Evolutionary conservation across 768 basidiomycete genomes (phyloP).

Genomic region (Macrolepiota fuliginosa): DNA sequence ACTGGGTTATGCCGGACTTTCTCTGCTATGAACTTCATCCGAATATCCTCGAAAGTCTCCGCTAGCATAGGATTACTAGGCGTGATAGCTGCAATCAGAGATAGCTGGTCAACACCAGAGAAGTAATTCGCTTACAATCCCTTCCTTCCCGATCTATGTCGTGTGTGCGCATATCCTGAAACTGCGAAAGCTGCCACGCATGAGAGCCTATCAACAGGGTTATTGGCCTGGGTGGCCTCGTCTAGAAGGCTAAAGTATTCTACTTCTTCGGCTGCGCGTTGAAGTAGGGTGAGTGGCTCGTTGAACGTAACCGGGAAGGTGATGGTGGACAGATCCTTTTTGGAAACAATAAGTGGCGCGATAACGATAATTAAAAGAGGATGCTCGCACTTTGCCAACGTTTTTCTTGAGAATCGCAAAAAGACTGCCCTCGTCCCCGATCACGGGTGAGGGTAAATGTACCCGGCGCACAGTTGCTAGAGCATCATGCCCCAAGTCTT

Average conservation of each 20-base stretch:
- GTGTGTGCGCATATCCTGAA: slow-evolving; percentile 80
- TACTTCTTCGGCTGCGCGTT: slow-evolving; percentile 79
- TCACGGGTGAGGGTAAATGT: slow-evolving; percentile 54
- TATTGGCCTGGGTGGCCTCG: slow-evolving; percentile 54
- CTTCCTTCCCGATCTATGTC: slow-evolving; percentile 78
- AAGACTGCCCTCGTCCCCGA: slow-evolving; percentile 78
- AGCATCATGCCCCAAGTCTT: slow-evolving; percentile 15
- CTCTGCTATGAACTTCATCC: slow-evolving; percentile 83
- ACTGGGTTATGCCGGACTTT: slow-evolving; percentile 87
- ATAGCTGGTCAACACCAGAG: background rate
- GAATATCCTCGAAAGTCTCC: slow-evolving; percentile 82
- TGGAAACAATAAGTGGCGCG: background rate
- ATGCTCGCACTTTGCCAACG: slow-evolving; percentile 67
- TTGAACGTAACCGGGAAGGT: slow-evolving; percentile 89
- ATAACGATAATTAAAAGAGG: background rate
- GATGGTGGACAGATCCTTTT: slow-evolving; percentile 77
- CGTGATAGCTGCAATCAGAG: slow-evolving; percentile 12
- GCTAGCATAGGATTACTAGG: slow-evolving; percentile 82
- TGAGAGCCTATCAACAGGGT: slow-evolving; percentile 67
- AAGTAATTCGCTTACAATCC: slow-evolving; percentile 65
- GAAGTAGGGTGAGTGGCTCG: slow-evolving; percentile 81
- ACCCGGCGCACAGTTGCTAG: slow-evolving; percentile 47
- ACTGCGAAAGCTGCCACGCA: slow-evolving; percentile 84
- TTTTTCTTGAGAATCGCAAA: slow-evolving; percentile 86
- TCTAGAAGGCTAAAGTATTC: slow-evolving; percentile 74